Percentiles rank a stretch among this genome's conserved stretches.
These are phyloP conservation scores for Cordia subcordata DNA, from an alignment of 257 asterid species.

Conservation along the genomic window DNA sequence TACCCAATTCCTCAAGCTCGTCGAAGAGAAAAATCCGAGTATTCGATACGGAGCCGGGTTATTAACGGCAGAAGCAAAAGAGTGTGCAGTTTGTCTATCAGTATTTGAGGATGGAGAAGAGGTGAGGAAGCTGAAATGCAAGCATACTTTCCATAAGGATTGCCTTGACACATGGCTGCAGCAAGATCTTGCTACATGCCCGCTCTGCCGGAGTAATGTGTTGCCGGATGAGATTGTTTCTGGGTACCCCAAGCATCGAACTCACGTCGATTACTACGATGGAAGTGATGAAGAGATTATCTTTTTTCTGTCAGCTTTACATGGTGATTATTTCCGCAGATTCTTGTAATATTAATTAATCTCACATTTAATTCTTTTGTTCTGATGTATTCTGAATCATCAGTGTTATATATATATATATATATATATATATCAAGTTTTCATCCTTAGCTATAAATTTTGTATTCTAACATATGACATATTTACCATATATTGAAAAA, in stretches of 20 bases:
- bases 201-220: slow-evolving; percentile 53
- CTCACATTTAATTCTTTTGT: too few species aligned
- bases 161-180: slow-evolving; percentile 73
- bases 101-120: slow-evolving; percentile 50
- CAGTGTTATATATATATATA: too few species aligned
- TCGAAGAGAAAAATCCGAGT: slow-evolving; percentile 46
- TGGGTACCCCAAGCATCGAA: slow-evolving; percentile 5
- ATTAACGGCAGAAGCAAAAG: slow-evolving; percentile 10
- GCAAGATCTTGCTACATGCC: slow-evolving; percentile 51
- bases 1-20: slow-evolving; percentile 41
- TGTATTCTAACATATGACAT: too few species aligned
- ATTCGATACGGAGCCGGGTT: slow-evolving; percentile 15
- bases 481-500: too few species aligned
- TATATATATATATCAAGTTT: too few species aligned
- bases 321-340: slow-evolving; percentile 34
- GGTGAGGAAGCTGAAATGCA: slow-evolving; percentile 51
- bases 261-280: slow-evolving; percentile 1
- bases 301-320: slow-evolving; percentile 39
- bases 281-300: slow-evolving; percentile 40
- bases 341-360: slow-evolving; percentile 21
- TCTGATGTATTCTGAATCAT: too few species aligned
- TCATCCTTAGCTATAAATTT: too few species aligned
- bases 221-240: slow-evolving; percentile 41
- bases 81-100: slow-evolving; percentile 57
- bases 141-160: slow-evolving; percentile 52